phyloP scores from a whole-genome alignment of 192 early-diverging fungal species.

The Pilaira anomala region DNA sequence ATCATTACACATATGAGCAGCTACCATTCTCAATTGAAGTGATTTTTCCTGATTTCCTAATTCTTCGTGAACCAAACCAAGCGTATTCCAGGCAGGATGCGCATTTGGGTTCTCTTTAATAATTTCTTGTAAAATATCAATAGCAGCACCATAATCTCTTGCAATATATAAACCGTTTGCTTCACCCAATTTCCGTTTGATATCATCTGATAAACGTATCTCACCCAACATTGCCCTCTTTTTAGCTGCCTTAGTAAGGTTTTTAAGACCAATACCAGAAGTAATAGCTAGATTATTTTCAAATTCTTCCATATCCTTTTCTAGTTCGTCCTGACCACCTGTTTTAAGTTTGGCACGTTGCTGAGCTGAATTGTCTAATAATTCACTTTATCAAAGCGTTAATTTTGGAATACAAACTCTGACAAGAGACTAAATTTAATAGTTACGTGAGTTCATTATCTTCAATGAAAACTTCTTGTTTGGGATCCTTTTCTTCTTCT shows the following conservation, averaged over 20 bases:
- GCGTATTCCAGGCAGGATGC: slow-evolving; percentile 80
- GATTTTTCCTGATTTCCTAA: slow-evolving; percentile 71
- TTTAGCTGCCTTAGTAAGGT: not conserved
- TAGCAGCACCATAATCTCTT: slow-evolving; percentile 65
- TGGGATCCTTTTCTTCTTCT: not conserved
- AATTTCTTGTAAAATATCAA: slow-evolving; percentile 73
- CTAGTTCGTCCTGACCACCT: slow-evolving; percentile 12
- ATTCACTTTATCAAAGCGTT: not conserved
- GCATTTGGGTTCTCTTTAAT: slow-evolving; percentile 71
- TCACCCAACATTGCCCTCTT: slow-evolving; percentile 16
- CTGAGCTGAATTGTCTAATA: slow-evolving; percentile 8
- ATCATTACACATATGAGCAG: slow-evolving; percentile 83
- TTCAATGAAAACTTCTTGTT: slow-evolving; percentile 4
- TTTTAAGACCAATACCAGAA: slow-evolving; percentile 25
- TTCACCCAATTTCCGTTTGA: slow-evolving; percentile 63
- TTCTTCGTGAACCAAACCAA: slow-evolving; percentile 90
- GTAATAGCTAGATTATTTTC: slow-evolving; percentile 21
- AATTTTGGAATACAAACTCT: not conserved
- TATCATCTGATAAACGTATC: slow-evolving; percentile 35
- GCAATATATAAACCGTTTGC: slow-evolving; percentile 76
- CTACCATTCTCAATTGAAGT: slow-evolving; percentile 78
- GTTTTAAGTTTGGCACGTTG: slow-evolving; percentile 7
- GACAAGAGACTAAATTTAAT: not conserved
- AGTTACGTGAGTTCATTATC: slow-evolving; percentile 27
- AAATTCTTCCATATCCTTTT: slow-evolving; percentile 25